Evolutionary conservation across 2,329 filamentous ascomycete genomes (phyloP), one percentile per base, ranked within the genome.

Genomic region (Cladosporium austrohemisphaericum): DNA sequence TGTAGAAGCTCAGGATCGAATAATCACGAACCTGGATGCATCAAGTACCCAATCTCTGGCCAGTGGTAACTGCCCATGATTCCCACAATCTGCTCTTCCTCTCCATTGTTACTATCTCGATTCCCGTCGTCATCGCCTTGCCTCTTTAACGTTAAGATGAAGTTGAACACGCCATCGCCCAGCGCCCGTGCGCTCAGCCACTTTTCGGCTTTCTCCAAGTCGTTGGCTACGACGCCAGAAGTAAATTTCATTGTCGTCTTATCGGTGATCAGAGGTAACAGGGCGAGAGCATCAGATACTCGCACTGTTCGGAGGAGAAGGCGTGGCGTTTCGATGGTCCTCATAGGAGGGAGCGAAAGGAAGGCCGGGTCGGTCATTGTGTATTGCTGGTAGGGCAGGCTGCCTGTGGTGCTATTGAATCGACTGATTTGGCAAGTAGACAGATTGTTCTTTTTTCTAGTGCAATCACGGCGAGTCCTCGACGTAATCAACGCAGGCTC

Each of bases 241-340:
- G 81, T 82, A 72, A 76, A 83, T 48, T 65, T 64, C 84, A 87
- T 86, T 38, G 83, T 78, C 55, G 83, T 79, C 4, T 75, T 72
- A 60, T 83, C 72, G 11, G 69, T 71, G 19, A 83, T 78, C 46
- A 87, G 68, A 18, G 66, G 65, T 54, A 79, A 68, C 13, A 82
- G 52, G 5, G 68, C 74, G 1, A 68, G 64, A 2, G 78, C 67
- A 62, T 86, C 81, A 2, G 72, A 67, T 14, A 71, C 63, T 1
- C 59, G 57, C 31, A 79, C 65, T 2, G 77, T 76, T 13, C 81
- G 71, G 44, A 86, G 64, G 20, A 79, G 59, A 16, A 86, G 71
- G 5, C 81, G 75, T 41, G 74, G 64, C 3, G 81, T 84, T 52
- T 32, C 10, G 36, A 58, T 45, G 16, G 14, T 13, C 6, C 10